Conservation (phyloP, 345 rosid genomes). For the Hirschfeldia incana region DNA sequence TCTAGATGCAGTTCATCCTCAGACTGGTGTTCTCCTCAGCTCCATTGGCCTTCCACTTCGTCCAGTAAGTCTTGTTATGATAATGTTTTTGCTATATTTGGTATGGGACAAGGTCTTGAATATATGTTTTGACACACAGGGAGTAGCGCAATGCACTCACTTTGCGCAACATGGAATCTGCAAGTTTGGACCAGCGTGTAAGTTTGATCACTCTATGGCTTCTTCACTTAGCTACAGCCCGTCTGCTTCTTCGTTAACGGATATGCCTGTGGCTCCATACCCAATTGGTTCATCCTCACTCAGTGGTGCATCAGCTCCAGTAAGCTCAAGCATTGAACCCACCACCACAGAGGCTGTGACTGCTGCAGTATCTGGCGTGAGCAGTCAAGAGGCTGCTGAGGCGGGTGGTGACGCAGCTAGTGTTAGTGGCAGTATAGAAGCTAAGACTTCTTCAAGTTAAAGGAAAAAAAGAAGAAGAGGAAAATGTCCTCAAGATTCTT, state of each 20-base stretch:
- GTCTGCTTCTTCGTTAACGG: conserved; percentile 87
- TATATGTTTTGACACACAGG: conserved; percentile 46
- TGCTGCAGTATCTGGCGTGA: conserved; percentile 29
- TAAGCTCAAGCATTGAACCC: conserved; percentile 57
- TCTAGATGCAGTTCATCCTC: conserved; percentile 52
- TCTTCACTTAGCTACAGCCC: conserved; percentile 72
- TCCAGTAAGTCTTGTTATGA: conserved; percentile 56
- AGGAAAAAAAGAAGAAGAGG: not conserved
- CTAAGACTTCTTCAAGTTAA: conserved; percentile 38
- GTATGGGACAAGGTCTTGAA: not conserved
- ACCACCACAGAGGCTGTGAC: conserved; percentile 48
- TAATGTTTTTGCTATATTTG: not conserved
- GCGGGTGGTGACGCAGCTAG: conserved; percentile 48
- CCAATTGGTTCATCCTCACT: conserved; percentile 68
- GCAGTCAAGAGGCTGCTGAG: conserved; percentile 49
- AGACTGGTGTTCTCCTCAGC: conserved; percentile 56
- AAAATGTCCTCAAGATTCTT: not conserved
- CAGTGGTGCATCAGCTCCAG: conserved; percentile 45
- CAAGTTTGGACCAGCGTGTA: conserved; percentile 78
- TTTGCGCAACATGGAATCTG: conserved; percentile 66
- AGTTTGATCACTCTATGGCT: conserved; percentile 83
- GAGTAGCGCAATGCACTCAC: conserved; percentile 67
- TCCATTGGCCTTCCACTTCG: conserved; percentile 87
- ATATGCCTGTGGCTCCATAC: conserved; percentile 89
- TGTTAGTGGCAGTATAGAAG: conserved; percentile 37